Percentiles rank a stretch among this genome's conserved stretches.
Evolutionary conservation across 106 monocot genomes (phyloP).

Genomic region (Vanilla planifolia): DNA sequence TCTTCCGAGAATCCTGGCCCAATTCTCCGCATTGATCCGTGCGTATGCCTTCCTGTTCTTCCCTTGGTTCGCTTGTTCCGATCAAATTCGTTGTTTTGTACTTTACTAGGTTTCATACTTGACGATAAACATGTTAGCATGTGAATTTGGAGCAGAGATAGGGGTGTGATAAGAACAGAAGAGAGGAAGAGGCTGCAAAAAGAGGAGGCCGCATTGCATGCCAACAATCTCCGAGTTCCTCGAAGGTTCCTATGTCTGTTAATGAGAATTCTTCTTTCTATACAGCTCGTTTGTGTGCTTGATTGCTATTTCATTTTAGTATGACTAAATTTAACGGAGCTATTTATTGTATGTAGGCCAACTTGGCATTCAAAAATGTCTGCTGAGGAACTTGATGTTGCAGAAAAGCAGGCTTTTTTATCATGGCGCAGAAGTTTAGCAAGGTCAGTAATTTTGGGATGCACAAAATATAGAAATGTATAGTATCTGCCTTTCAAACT

Average conservation of each 20-base stretch:
- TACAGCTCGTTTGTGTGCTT: not conserved
- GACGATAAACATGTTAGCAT: not conserved
- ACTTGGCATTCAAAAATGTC: slow-evolving; percentile 72
- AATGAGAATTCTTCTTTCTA: not conserved
- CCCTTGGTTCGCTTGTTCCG: not conserved
- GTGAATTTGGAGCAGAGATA: slow-evolving; percentile 30
- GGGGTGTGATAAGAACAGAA: slow-evolving; percentile 17
- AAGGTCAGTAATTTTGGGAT: slow-evolving; percentile 25
- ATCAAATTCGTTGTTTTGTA: not conserved
- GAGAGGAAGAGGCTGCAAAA: slow-evolving; percentile 38
- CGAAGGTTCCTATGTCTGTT: slow-evolving; percentile 40
- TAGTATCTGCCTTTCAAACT: not conserved
- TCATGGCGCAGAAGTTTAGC: slow-evolving; percentile 75
- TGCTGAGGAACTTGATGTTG: slow-evolving; percentile 64
- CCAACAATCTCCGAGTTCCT: slow-evolving; percentile 70
- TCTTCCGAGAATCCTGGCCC: slow-evolving; percentile 14
- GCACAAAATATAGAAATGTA: not conserved
- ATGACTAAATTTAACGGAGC: not conserved
- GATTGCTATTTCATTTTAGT: not conserved
- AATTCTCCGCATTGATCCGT: slow-evolving; percentile 44
- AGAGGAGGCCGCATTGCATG: slow-evolving; percentile 78
- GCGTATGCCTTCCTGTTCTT: slow-evolving; percentile 17
- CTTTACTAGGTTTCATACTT: not conserved
- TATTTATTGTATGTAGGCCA: slow-evolving; percentile 42
- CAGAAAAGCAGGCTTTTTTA: slow-evolving; percentile 66